Base-by-base conservation (phyloP, 73 alveolate species). In the Vitrella brassicaformis region DNA sequence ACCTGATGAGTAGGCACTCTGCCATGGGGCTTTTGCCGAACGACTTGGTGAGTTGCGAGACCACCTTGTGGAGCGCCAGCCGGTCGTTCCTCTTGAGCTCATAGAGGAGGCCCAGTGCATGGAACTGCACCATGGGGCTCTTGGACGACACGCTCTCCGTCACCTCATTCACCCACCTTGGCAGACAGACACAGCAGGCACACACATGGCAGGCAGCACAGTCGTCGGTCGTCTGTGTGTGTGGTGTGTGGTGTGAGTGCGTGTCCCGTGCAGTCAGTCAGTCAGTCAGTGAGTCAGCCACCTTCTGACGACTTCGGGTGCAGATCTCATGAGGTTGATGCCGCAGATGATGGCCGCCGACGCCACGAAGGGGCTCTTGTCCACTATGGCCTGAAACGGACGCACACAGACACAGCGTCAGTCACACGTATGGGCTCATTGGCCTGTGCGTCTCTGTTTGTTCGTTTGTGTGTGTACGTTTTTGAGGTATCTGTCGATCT, bases 51-150 rank as follows among this genome's bases (percentile, higher is more conserved):
- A 0, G 46, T 18, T 14, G 1, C 68, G 1, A 14, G 10, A 56
- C 68, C 28, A 56, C 69, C 71, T 77, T 77, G 84, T 77, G 84
- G 67, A 77, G 30, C 31, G 84, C 84, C 45, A 77, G 32, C 31
- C 84, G 72, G 47, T 77, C 84, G 32, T 69, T 73, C 47, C 69
- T 68, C 68, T 77, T 77, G 68, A 77, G 78, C 72, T 77, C 84
- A 47, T 77, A 77, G 69, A 77, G 84, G 27, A 77, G 75, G 14
- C 78, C 84, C 39, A 77, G 65, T 25, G 84, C 84, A 47, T 77
- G 84, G 31, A 68, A 77, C 74, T 77, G 84, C 39, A 77, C 80
- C 83, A 76, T 76, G 83, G 71, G 67, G 73, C 68, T 75, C 66
- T 76, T 68, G 72, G 83, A 76, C 46, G 67, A 66, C 72, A 76